phyloP scores from a whole-genome alignment of 495 filamentous ascomycete species.

The Hypomontagnella submonticulosa region DNA sequence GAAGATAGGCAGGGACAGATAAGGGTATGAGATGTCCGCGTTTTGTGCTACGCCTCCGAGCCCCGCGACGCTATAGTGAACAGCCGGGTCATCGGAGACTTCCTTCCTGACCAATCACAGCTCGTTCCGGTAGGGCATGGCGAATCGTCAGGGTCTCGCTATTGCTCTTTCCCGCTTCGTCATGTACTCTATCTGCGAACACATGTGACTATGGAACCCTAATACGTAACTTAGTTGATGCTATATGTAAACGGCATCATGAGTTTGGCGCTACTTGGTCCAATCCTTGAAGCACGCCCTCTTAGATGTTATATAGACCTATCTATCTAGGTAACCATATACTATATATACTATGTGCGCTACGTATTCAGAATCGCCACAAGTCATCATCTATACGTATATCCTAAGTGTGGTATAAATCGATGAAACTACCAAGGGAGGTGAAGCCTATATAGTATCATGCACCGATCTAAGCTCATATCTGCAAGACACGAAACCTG shows the following conservation, averaged over 20 bases:
- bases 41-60: slow-evolving; percentile 25
- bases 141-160: slow-evolving; percentile 17
- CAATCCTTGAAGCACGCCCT: slow-evolving; percentile 16
- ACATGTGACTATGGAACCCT: not conserved
- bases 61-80: slow-evolving; percentile 34
- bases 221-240: slow-evolving; percentile 1
- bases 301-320: not conserved
- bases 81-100: slow-evolving; percentile 26
- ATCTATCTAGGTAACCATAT: not conserved
- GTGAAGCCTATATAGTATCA: not conserved
- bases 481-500: slow-evolving; percentile 24
- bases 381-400: no score
- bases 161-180: no score
- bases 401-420: not conserved
- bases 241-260: not conserved
- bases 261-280: not conserved
- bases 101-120: slow-evolving; percentile 29
- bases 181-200: not conserved
- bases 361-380: no score
- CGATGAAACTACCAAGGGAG: not conserved
- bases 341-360: no score
- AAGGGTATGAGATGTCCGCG: slow-evolving; percentile 8
- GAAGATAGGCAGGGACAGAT: slow-evolving; percentile 13
- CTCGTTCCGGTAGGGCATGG: slow-evolving; percentile 26
- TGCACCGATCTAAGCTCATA: slow-evolving; percentile 11